Base-by-base conservation (phyloP, 805 yeast species). In the Starmerella ratchasimensis region DNA sequence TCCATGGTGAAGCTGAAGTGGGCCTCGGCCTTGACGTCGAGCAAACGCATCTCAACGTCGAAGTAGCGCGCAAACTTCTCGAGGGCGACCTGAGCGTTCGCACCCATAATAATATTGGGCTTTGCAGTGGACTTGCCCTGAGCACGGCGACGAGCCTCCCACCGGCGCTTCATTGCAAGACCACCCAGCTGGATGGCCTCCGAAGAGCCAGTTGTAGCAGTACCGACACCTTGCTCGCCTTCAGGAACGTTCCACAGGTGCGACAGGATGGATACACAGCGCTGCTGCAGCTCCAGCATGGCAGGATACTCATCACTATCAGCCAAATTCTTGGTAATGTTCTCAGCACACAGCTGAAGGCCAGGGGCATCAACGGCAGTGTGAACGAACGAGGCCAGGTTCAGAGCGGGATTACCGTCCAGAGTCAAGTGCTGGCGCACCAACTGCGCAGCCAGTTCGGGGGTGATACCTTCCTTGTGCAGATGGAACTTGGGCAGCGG, bases 151-250 rank as follows among this genome's bases (percentile, higher is more conserved):
- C 62, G 67, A 20, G 65, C 72, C 59, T 80, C 90, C 96, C 96
- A 84, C 41, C 69, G 67, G 51, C 82, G 80, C 67, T 86, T 86
- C 80, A 86, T 67, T 11, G 95, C 94, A 38, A 84, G 65, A 3
- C 95, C 96, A 31, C 93, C 96, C 36, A 84, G 70, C 80, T 83
- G 82, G 49, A 86, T 76, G 7, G 95, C 96, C 57, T 84, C 96
- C 1, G 88, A 76, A 1, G 94, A 83, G 5, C 96, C 96, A 1
- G 94, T 84, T 38, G 94, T 81, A 19, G 94, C 90, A 10, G 93
- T 75, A 17, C 96, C 96, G 22, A 82, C 64, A 3, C 93, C 74
- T 27, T 54, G 45, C 44, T 50, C 55, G 32, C 47, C 54, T 40
- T 57, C 51, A 5, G 76, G 77, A 9, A 83, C 86, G 53, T 82